These are phyloP conservation scores for Santalum album DNA, from an alignment of 164 flowering plant genomes.

Conservation along the genomic window DNA sequence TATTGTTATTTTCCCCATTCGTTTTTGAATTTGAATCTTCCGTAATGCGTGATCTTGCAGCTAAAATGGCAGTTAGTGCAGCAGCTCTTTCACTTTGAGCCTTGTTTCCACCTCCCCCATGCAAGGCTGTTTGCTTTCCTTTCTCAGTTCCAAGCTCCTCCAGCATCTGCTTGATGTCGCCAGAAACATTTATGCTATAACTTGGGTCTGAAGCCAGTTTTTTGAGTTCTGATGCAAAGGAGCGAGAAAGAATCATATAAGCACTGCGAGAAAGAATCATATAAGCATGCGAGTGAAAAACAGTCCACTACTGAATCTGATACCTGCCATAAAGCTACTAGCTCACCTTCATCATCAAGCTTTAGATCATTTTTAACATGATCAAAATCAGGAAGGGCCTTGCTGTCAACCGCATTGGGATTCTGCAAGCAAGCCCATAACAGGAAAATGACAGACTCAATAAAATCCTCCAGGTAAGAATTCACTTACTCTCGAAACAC, in stretches of 20 bases:
- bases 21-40: constrained; percentile 43
- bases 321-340: neutral
- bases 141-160: constrained; percentile 92
- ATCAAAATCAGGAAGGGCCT: constrained; percentile 79
- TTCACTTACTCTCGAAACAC: neutral
- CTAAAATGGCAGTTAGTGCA: constrained; percentile 67
- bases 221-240: constrained; percentile 34
- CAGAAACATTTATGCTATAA: constrained; percentile 65
- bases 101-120: constrained; percentile 92
- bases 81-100: constrained; percentile 92
- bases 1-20: constrained; percentile 40
- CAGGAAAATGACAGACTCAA: neutral
- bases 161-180: constrained; percentile 93
- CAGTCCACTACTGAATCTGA: neutral
- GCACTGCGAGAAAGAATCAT: no score
- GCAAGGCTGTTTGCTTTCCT: constrained; percentile 69
- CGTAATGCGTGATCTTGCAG: constrained; percentile 67
- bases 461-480: constrained; percentile 1
- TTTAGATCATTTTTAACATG: constrained; percentile 77
- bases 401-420: constrained; percentile 79
- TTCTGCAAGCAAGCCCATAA: constrained; percentile 40
- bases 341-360: constrained; percentile 86
- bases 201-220: constrained; percentile 61
- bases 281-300: neutral
- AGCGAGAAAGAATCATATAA: neutral